Conservation (phyloP, 768 basidiomycete species). For the Sarcomyxa edulis region DNA sequence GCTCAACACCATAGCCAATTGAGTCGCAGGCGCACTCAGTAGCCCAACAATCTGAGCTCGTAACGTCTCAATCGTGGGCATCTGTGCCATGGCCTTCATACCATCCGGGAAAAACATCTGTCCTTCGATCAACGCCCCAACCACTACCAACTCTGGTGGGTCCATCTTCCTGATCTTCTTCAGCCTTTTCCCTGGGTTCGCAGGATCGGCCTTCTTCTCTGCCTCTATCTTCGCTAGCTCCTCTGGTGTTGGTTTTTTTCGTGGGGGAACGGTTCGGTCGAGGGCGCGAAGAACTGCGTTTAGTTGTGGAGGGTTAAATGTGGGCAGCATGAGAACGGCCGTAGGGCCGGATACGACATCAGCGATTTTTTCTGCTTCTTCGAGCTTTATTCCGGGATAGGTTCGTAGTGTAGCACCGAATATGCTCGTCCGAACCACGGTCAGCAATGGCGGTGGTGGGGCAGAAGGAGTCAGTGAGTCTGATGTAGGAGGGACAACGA, state of each 20-base stretch:
- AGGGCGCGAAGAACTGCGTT: conserved; percentile 61
- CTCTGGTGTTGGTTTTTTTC: conserved; percentile 45
- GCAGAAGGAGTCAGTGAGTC: conserved; percentile 24
- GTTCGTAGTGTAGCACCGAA: conserved; percentile 76
- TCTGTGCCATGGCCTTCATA: conserved; percentile 58
- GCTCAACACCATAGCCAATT: conserved; percentile 65
- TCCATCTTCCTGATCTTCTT: conserved; percentile 51
- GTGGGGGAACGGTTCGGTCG: conserved; percentile 59
- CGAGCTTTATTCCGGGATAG: conserved; percentile 42
- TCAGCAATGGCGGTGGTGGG: conserved; percentile 45
- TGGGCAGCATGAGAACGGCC: conserved; percentile 59
- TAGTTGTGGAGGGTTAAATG: conserved; percentile 70
- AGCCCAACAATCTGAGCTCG: conserved; percentile 83
- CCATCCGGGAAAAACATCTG: conserved; percentile 56
- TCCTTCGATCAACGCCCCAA: conserved; percentile 80
- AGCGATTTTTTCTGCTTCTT: conserved; percentile 47
- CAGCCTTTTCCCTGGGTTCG: conserved; percentile 64
- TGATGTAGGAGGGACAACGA: conserved; percentile 30
- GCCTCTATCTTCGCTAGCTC: conserved; percentile 43
- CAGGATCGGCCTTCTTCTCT: conserved; percentile 57
- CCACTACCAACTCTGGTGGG: conserved; percentile 62
- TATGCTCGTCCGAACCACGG: conserved; percentile 70
- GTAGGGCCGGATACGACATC: conserved; percentile 53
- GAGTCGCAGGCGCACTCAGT: conserved; percentile 67
- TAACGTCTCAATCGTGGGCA: conserved; percentile 76